These are phyloP conservation scores for Paramecium octaurelia DNA, from an alignment of 73 alveolate species.

Conservation along the genomic window DNA sequence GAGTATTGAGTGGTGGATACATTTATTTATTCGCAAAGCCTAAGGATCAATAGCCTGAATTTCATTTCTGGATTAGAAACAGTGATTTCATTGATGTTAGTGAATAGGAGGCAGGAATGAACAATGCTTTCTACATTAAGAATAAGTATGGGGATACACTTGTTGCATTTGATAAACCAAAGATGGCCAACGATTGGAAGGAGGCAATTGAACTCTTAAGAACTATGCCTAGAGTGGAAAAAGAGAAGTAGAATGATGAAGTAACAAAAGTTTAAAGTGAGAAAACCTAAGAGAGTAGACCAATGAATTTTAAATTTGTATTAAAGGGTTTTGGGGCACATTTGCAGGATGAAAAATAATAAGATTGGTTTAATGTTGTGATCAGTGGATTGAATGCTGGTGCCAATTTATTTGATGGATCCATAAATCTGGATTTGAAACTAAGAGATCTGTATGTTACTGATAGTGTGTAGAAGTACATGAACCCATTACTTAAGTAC, in stretches of 20 bases:
- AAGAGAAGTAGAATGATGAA: background rate
- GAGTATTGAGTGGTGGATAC: constrained; percentile 60
- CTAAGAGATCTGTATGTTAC: background rate
- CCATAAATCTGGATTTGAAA: background rate
- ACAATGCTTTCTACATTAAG: constrained; percentile 44
- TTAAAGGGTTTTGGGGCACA: background rate
- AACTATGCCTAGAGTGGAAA: background rate
- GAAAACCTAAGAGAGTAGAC: background rate
- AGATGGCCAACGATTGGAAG: constrained; percentile 37
- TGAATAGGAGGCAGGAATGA: constrained; percentile 26
- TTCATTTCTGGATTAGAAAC: constrained; percentile 48
- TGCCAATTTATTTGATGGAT: constrained; percentile 4
- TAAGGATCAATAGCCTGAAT: constrained; percentile 42
- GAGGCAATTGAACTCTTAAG: constrained; percentile 57
- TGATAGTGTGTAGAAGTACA: background rate
- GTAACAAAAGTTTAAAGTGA: background rate
- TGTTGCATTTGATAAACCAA: constrained; percentile 51
- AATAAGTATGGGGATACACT: constrained; percentile 50
- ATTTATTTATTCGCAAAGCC: constrained; percentile 57
- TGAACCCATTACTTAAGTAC: background rate
- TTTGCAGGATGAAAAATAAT: background rate
- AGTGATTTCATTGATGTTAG: background rate
- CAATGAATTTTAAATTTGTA: background rate
- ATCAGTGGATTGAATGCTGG: background rate
- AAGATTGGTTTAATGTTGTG: background rate